Evolutionary conservation across 176 grass and related monocot genomes (phyloP).

Genomic region (Hyparrhenia diplandra): DNA sequence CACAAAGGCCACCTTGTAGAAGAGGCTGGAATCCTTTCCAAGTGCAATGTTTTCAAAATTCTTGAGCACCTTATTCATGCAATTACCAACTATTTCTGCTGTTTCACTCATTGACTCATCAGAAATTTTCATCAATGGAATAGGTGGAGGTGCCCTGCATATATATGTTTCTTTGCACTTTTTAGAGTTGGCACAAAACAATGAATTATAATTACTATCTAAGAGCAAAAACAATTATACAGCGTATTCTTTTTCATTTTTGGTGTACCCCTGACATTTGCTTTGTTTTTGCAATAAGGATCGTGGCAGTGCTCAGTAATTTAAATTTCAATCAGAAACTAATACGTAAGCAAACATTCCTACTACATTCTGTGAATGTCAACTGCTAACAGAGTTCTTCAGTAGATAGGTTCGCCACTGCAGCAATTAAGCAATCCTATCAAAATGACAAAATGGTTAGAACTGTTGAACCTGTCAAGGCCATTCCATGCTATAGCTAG

Average conservation of each 20-base stretch:
- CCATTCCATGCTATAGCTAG: background rate
- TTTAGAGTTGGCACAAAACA: conserved; percentile 11
- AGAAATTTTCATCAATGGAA: conserved; percentile 53
- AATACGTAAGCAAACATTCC: background rate
- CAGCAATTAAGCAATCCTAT: background rate
- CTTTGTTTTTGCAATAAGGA: background rate
- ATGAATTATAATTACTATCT: background rate
- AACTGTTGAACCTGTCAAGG: background rate
- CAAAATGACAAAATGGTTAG: background rate
- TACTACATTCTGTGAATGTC: background rate
- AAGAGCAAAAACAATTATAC: background rate
- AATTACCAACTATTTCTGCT: conserved; percentile 9
- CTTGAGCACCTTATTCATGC: conserved; percentile 37
- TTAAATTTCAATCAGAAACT: background rate
- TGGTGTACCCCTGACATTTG: background rate
- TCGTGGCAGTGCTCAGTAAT: background rate
- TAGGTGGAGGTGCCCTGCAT: conserved; percentile 41
- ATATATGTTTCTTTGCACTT: background rate
- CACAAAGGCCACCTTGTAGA: conserved; percentile 43
- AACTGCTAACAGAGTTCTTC: background rate
- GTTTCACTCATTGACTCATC: conserved; percentile 28
- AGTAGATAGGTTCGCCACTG: background rate
- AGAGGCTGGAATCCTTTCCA: conserved; percentile 51
- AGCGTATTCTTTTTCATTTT: background rate
- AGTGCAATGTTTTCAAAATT: conserved; percentile 45